Evolutionary conservation across 495 filamentous ascomycete species (phyloP), one percentile per base, ranked within the genome.

Genomic region (Rhypophila decipiens): DNA sequence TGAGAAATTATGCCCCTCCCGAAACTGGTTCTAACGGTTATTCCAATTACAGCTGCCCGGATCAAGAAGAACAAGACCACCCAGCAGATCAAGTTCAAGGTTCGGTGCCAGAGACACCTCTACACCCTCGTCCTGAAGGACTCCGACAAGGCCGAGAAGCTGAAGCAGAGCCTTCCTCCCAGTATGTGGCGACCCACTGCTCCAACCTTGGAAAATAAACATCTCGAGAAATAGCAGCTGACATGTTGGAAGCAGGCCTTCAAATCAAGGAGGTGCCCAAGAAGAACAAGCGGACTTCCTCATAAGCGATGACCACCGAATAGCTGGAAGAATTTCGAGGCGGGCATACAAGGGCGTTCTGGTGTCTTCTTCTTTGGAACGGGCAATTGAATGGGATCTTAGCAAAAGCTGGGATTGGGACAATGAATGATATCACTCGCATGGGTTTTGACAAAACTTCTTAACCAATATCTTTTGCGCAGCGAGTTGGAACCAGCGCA

Each of bases 21-120:
- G n/a, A n/a, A n/a, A n/a, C n/a, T n/a, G n/a, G n/a, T n/a, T n/a
- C n/a, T n/a, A 48, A 51, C 42, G 42, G 39, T 24, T 40, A 55
- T 44, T 38, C 23, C 19, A 22, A 23, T 35, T 57, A 57, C 65
- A 96, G 94, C 89, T 71, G 88, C 88, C 68, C 85, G 88, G 73
- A 90, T 96, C 81, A 96, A 97, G 87, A 88, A 91, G 80, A 91
- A 85, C 79, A 84, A 80, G 67, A 81, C 83, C 67, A 72, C 78
- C 55, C 77, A 84, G 69, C 84, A 90, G 77, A 90, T 88, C 82
- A 99, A 99, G 83, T 97, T 99, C 87, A 99, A 99, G 86, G 94
- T 99, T 81, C 88, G 93, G 68, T 97, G 93, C 80, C 75, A 85
- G 62, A 79, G 85, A 59, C 84, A 88, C 77, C 76, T 97, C 58